Evolutionary conservation across 176 grass and related monocot genomes (phyloP).

Genomic region (Bonia amplexicaulis): DNA sequence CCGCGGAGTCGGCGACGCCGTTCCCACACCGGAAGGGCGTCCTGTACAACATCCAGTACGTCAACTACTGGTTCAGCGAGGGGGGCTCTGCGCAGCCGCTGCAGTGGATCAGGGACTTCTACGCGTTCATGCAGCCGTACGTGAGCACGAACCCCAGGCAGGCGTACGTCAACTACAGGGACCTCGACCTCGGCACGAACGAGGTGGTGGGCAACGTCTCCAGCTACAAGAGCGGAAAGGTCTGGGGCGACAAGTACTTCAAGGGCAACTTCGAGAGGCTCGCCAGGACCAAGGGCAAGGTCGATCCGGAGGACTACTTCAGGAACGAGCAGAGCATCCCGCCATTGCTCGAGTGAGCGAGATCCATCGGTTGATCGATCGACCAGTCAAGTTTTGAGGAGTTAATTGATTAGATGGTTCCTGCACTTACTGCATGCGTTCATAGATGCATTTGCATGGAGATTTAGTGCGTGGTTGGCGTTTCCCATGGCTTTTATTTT

Average conservation of each 20-base stretch:
- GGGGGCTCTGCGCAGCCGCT: not conserved
- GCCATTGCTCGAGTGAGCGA: constrained; percentile 8
- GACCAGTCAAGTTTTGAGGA: not conserved
- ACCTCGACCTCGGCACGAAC: constrained; percentile 43
- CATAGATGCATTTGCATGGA: not conserved
- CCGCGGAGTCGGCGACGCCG: not conserved
- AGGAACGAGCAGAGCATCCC: constrained; percentile 66
- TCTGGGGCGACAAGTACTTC: constrained; percentile 39
- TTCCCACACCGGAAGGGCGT: constrained; percentile 35
- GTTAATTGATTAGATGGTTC: not conserved
- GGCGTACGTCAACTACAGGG: constrained; percentile 44
- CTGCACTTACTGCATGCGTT: not conserved
- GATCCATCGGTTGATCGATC: not conserved
- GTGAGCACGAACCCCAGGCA: constrained; percentile 33
- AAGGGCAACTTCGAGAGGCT: constrained; percentile 34
- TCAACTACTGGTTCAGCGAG: constrained; percentile 8
- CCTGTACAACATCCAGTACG: constrained; percentile 43
- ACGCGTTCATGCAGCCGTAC: constrained; percentile 26
- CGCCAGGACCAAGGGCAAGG: constrained; percentile 26
- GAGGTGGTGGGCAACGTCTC: not conserved
- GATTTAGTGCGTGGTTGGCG: not conserved
- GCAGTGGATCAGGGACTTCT: constrained; percentile 29
- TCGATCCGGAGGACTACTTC: constrained; percentile 50
- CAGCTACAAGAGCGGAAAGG: constrained; percentile 22
- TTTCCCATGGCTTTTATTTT: not conserved